These are phyloP conservation scores for Chlamydomonas reinhardtii DNA, from an alignment of 163 green algal genomes.

Conservation along the genomic window DNA sequence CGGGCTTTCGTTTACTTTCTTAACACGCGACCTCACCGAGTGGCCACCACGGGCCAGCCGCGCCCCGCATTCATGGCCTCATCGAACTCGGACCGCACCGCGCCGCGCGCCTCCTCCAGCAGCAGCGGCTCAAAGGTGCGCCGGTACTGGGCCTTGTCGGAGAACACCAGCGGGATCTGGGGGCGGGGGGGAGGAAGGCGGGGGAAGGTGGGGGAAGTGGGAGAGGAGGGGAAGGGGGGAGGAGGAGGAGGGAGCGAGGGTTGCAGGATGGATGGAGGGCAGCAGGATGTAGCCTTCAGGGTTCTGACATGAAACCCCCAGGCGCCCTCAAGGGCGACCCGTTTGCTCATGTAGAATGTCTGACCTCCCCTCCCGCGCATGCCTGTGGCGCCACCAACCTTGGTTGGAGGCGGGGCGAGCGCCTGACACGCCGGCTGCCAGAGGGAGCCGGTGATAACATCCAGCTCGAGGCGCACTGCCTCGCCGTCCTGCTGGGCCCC, in stretches of 20 bases:
- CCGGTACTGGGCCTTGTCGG: constrained; percentile 16
- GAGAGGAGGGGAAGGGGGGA: background rate
- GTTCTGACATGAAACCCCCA: too few relatives aligned
- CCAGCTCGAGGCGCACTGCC: constrained; percentile 9
- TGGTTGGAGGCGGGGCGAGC: constrained; percentile 24
- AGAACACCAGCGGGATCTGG: constrained; percentile 40
- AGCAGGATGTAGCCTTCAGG: too few relatives aligned
- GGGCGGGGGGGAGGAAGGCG: background rate
- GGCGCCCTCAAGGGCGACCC: too few relatives aligned
- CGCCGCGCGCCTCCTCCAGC: constrained; percentile 39
- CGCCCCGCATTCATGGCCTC: background rate
- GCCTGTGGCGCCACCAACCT: background rate
- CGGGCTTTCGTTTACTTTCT: too few relatives aligned
- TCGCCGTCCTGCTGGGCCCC: background rate
- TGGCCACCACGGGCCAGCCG: constrained; percentile 23
- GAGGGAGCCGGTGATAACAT: constrained; percentile 30
- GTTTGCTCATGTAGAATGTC: too few relatives aligned
- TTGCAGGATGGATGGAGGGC: too few relatives aligned
- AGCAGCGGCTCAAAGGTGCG: constrained; percentile 42
- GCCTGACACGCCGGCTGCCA: constrained; percentile 38
- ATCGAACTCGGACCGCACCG: constrained; percentile 13
- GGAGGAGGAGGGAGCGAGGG: too few relatives aligned
- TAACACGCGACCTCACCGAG: too few relatives aligned
- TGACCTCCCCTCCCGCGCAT: too few relatives aligned
- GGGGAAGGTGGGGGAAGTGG: background rate